Base-by-base conservation (phyloP, 208 protist genomes). In the Acanthamoeba royreba region DNA sequence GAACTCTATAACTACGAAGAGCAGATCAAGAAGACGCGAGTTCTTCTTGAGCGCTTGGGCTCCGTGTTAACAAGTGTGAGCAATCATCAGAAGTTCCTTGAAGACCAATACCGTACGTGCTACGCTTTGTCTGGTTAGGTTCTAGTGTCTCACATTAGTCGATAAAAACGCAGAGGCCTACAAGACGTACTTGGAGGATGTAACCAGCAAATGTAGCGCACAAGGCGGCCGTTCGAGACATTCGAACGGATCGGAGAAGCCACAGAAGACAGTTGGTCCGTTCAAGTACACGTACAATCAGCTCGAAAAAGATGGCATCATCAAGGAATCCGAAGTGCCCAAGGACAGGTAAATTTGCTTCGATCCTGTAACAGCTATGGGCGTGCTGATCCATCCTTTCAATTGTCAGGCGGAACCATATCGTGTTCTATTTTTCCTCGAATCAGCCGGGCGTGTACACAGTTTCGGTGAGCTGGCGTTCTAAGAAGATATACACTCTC, bases 301-400 rank as follows among this genome's bases (percentile, higher is more conserved):
- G 53, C 81, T 97, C 43, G 92, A 97, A 45, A 97, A 97, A 35
- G 96, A 96, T 61, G 96, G 96, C 17, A 88, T 97, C 31, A 95
- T 97, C 25, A 89, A 87, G 13, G 92, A 97, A 63, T 94, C 83
- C 33, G 93, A 97, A 22, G 94, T 97, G 35, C 96, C 96, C 4
- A 94, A 97, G 22, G 95, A 97, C 4, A 66, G 93, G 94, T 95
- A 43, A n/a, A 52, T 15, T 33, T 13, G 13, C 38, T 4, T 33
- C 69, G 4, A 13, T 22, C 69, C 69, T 38, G 5, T 8, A 13
- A 1, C n/a, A 22, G 11, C 69, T 15, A 25, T 8, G 63, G 15
- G 22, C 11, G 8, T 31, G 25, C 40, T 38, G n/a, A 46, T 77
- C 66, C 4, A 15, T 1, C 69, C 9, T 81, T 13, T 22, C 13